A percentile compares a stretch with the other conserved stretches of the same genome.
Evolutionary conservation across 345 rosid genomes (phyloP).

Genomic region (Rhizophora mangle): DNA sequence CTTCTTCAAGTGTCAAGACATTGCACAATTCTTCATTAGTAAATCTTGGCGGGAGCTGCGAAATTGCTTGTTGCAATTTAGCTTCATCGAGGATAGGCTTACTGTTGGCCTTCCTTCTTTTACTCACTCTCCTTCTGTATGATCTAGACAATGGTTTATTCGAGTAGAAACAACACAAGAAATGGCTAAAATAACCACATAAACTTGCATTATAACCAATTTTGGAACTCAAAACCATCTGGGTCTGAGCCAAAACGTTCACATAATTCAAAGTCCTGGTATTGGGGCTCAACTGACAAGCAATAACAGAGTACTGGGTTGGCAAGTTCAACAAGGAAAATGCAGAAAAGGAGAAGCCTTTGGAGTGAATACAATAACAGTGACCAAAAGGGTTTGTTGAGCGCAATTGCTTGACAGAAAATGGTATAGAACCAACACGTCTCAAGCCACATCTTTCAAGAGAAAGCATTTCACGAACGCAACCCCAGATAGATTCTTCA

Average conservation of each 20-base stretch:
- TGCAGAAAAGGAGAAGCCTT: not conserved
- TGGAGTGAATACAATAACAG: not conserved
- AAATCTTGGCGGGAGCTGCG: conserved; percentile 67
- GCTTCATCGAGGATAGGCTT: conserved; percentile 57
- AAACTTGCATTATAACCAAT: not conserved
- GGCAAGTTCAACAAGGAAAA: not conserved
- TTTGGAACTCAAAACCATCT: not conserved
- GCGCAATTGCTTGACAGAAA: not conserved
- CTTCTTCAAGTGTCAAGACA: conserved; percentile 52
- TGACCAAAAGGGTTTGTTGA: not conserved
- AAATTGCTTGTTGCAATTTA: conserved; percentile 44
- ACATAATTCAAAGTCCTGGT: not conserved
- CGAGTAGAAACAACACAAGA: conserved; percentile 39
- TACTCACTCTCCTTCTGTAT: conserved; percentile 54
- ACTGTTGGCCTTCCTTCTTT: conserved; percentile 42
- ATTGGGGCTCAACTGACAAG: not conserved
- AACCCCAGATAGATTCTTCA: too few species aligned
- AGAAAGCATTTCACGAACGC: too few species aligned
- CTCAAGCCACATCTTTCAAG: conserved; percentile 5
- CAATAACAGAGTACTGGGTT: not conserved
- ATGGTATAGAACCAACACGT: not conserved
- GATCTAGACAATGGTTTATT: conserved; percentile 51
- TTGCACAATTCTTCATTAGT: conserved; percentile 59
- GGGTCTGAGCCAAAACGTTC: conserved; percentile 4
- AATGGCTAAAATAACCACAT: not conserved